Conservation (phyloP, 192 early-diverging fungal species). For the Backusella sp. region DNA sequence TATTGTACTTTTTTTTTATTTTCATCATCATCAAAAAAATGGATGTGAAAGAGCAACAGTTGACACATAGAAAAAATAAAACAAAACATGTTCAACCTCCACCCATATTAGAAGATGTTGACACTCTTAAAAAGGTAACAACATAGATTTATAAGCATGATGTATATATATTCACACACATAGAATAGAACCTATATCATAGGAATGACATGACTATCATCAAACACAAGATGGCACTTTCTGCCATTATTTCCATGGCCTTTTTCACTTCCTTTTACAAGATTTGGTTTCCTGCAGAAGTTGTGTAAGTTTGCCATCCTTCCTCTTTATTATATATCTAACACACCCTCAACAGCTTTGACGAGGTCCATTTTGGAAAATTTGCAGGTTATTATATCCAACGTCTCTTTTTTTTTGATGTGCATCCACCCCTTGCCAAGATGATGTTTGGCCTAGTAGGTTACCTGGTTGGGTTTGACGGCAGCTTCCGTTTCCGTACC, state of each 20-base stretch:
- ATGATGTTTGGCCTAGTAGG: constrained; percentile 84
- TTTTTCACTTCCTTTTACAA: constrained; percentile 67
- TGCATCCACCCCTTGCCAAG: constrained; percentile 96
- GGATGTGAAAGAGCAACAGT: neutral
- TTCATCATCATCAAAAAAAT: neutral
- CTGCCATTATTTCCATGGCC: constrained; percentile 42
- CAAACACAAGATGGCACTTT: constrained; percentile 10
- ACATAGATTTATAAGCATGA: neutral
- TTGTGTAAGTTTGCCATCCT: constrained; percentile 54
- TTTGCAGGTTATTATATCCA: constrained; percentile 93
- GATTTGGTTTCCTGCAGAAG: constrained; percentile 69
- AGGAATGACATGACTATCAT: neutral
- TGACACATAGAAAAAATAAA: neutral
- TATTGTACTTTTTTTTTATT: neutral
- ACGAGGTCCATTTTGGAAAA: constrained; percentile 99
- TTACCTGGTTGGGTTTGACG: constrained; percentile 89
- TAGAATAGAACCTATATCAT: neutral
- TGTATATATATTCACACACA: neutral
- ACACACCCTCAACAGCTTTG: constrained; percentile 65
- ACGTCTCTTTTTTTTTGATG: constrained; percentile 92
- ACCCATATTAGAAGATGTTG: neutral
- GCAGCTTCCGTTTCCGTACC: constrained; percentile 91
- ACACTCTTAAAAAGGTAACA: constrained; percentile 11
- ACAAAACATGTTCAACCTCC: neutral
- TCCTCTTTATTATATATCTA: neutral